These are phyloP conservation scores for Spencermartinsiella ligniputridi DNA, from an alignment of 1,139 yeast genomes.

Conservation along the genomic window DNA sequence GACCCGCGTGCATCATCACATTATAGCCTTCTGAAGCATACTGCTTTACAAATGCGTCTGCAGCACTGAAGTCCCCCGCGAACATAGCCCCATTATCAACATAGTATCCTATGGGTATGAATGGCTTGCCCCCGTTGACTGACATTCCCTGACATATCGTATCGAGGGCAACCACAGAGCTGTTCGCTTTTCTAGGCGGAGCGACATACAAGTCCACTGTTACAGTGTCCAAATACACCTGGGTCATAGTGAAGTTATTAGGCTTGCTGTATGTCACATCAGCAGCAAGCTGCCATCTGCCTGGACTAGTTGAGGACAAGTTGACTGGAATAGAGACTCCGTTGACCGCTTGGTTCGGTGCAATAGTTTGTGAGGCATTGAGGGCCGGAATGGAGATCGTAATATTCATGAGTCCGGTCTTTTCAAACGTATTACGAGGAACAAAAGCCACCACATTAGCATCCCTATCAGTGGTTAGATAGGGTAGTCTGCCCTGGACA, in stretches of 20 bases:
- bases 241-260: slow-evolving; percentile 6
- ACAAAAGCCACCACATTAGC: slow-evolving; percentile 11
- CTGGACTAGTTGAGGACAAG: slow-evolving; percentile 7
- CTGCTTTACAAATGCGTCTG: slow-evolving; percentile 10
- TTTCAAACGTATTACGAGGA: slow-evolving; percentile 10
- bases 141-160: slow-evolving; percentile 10
- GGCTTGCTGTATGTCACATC: slow-evolving; percentile 9
- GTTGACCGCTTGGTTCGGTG: slow-evolving; percentile 10
- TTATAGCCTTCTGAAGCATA: slow-evolving; percentile 16
- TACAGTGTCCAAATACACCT: slow-evolving; percentile 12
- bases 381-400: slow-evolving; percentile 13
- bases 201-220: slow-evolving; percentile 10
- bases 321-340: slow-evolving; percentile 13
- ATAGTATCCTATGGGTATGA: slow-evolving; percentile 16
- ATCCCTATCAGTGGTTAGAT: slow-evolving; percentile 7
- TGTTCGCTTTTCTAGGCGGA: slow-evolving; percentile 6
- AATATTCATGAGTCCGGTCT: slow-evolving; percentile 9
- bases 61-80: slow-evolving; percentile 4
- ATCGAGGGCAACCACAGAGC: slow-evolving; percentile 11
- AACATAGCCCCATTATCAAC: slow-evolving; percentile 10
- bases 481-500: slow-evolving; percentile 14
- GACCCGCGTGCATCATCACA: slow-evolving; percentile 15
- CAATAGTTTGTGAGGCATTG: slow-evolving; percentile 8
- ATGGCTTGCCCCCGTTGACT: slow-evolving; percentile 10
- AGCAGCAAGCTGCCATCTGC: slow-evolving; percentile 11